Evolutionary conservation across 2,329 filamentous ascomycete genomes (phyloP).

Genomic region (Ascochyta pisi): DNA sequence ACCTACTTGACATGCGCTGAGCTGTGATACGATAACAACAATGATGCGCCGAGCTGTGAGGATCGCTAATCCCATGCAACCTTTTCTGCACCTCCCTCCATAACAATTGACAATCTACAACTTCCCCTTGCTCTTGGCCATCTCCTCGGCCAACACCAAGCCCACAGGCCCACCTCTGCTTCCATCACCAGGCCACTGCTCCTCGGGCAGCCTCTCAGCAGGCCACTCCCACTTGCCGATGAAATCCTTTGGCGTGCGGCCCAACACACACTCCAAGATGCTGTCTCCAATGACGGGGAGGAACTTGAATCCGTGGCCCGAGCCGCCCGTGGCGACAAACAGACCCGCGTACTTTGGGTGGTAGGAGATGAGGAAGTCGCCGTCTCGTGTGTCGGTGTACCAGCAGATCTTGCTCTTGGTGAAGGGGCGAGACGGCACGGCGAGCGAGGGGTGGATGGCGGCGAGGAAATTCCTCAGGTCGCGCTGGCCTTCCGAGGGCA

Average conservation of each 20-base stretch:
- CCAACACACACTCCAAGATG: conserved; percentile 60
- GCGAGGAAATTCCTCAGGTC: conserved; percentile 43
- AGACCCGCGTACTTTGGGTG: conserved; percentile 60
- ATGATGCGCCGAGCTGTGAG: conserved; percentile 2
- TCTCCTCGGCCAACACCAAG: conserved; percentile 51
- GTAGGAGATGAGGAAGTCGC: conserved; percentile 62
- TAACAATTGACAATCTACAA: conserved; percentile 27
- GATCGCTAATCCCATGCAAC: conserved; percentile 7
- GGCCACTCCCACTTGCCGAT: conserved; percentile 67
- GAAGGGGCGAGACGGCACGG: conserved; percentile 51
- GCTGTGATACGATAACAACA: background rate
- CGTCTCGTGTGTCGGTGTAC: conserved; percentile 64
- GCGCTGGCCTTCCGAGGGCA: conserved; percentile 43
- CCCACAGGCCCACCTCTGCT: conserved; percentile 48
- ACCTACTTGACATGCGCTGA: background rate
- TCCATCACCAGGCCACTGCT: conserved; percentile 48
- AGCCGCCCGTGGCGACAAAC: conserved; percentile 67
- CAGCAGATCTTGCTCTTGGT: conserved; percentile 59
- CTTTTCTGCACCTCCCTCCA: background rate
- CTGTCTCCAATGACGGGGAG: conserved; percentile 64
- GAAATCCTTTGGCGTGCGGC: conserved; percentile 57
- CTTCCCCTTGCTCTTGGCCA: conserved; percentile 43
- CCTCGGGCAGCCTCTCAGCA: conserved; percentile 48
- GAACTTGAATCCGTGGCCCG: conserved; percentile 69
- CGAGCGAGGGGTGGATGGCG: conserved; percentile 37